Evolutionary conservation across 169 alveolate genomes (phyloP), one percentile per base, ranked within the genome.

Genomic region (Plasmodium gonderi): DNA sequence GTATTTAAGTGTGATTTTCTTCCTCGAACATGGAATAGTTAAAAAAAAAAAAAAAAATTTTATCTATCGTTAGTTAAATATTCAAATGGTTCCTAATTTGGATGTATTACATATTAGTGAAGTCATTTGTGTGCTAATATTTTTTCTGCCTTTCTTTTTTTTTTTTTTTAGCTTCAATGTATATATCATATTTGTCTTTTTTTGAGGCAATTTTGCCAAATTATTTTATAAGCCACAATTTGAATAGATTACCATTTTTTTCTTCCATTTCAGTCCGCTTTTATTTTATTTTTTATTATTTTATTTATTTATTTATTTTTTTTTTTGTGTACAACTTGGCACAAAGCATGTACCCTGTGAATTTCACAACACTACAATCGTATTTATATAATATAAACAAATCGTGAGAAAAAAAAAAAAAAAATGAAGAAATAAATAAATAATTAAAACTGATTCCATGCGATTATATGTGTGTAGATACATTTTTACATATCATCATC

Each of bases 221-320:
- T n/a, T n/a, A n/a, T 12, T 60, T 60, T 20, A 20, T 60, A n/a
- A 29, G 40, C 36, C 72, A 12, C 72, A 60, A 60, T 60, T 60
- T 60, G 33, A 60, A 36, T 60, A 29, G 26, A 60, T 36, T 36
- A 29, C 17, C 17, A 60, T 60, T 60, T 17, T 23, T n/a, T 60
- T 60, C 72, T 60, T 60, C 72, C 36, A 60, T 36, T 60, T 60
- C n/a, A 60, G 40, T 60, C 36, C 72, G 72, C 72, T 60, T 60
- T 4, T 20, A 23, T 31, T 8, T 54, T n/a, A 17, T 54, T 60
- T 60, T 60, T 20, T 20, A n/a, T n/a, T n/a, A n/a, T n/a, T n/a
- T n/a, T n/a, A n/a, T 8, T 54, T n/a, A 17, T 54, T 60, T 60
- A 23, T 20, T 20, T 60, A 20, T 60, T 60, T 60, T 60, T 60